Evolutionary conservation across 139 green algal species (phyloP).

Genomic region (Coccomyxa sp.): DNA sequence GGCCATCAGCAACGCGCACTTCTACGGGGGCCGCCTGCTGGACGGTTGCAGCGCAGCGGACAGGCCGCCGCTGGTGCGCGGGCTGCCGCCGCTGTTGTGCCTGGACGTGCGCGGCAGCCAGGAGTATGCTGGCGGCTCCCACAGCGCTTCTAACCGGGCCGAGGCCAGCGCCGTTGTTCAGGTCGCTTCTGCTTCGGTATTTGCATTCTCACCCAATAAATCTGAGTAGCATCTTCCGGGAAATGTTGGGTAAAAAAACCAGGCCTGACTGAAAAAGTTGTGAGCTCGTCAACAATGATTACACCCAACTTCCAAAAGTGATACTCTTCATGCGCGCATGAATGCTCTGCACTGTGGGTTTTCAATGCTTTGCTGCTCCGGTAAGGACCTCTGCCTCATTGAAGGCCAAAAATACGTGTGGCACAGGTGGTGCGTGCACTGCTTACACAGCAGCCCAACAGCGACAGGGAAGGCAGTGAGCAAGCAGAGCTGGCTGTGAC

Average conservation of each 20-base stretch:
- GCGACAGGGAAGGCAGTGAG: too few relatives aligned
- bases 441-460: too few relatives aligned
- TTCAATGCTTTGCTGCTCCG: too few relatives aligned
- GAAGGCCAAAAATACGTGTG: too few relatives aligned
- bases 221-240: background rate
- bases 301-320: too few relatives aligned
- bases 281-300: too few relatives aligned
- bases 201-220: too few relatives aligned
- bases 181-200: background rate
- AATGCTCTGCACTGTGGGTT: too few relatives aligned
- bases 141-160: slow-evolving; percentile 48
- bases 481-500: background rate
- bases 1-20: slow-evolving; percentile 61
- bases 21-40: slow-evolving; percentile 67
- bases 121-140: slow-evolving; percentile 14
- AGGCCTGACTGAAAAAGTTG: background rate
- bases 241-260: background rate
- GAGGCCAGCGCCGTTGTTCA: slow-evolving; percentile 50
- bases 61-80: slow-evolving; percentile 46
- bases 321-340: too few relatives aligned
- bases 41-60: slow-evolving; percentile 51
- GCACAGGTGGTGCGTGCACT: too few relatives aligned
- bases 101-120: slow-evolving; percentile 38
- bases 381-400: too few relatives aligned
- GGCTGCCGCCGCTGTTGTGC: slow-evolving; percentile 46